phyloP scores from a whole-genome alignment of 2,329 filamentous ascomycete species.

The Xylariaceae sp. region DNA sequence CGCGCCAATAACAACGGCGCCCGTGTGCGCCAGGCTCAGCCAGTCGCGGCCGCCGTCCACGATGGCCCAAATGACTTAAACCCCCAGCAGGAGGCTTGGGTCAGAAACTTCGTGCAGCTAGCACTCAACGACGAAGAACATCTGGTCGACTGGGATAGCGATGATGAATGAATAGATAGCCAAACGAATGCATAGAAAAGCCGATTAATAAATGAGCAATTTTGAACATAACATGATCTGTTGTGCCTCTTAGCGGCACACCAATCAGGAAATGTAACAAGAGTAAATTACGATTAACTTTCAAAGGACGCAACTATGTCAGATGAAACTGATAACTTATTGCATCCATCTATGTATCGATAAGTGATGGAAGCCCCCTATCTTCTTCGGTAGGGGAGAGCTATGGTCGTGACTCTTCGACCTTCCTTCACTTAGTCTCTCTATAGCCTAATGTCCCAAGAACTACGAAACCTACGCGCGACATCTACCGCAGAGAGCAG shows the following conservation, averaged over 20 bases:
- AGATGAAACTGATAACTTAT: background rate
- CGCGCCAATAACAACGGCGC: slow-evolving; percentile 12
- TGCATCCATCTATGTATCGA: background rate
- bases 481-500: background rate
- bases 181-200: background rate
- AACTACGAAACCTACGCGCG: background rate
- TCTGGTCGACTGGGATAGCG: slow-evolving; percentile 51
- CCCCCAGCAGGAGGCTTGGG: slow-evolving; percentile 58
- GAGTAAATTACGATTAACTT: background rate
- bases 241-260: background rate
- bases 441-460: background rate
- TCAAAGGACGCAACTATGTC: background rate
- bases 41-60: slow-evolving; percentile 30
- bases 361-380: no score
- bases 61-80: slow-evolving; percentile 45
- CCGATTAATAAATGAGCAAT: slow-evolving; percentile 20
- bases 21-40: slow-evolving; percentile 22
- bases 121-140: slow-evolving; percentile 62
- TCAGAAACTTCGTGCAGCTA: slow-evolving; percentile 61
- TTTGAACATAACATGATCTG: background rate
- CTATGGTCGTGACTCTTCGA: no score
- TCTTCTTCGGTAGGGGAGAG: background rate
- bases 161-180: slow-evolving; percentile 39
- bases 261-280: background rate
- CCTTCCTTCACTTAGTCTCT: background rate